Conservation (phyloP, 2,329 filamentous ascomycete genomes). For the Penicillium sp. region DNA sequence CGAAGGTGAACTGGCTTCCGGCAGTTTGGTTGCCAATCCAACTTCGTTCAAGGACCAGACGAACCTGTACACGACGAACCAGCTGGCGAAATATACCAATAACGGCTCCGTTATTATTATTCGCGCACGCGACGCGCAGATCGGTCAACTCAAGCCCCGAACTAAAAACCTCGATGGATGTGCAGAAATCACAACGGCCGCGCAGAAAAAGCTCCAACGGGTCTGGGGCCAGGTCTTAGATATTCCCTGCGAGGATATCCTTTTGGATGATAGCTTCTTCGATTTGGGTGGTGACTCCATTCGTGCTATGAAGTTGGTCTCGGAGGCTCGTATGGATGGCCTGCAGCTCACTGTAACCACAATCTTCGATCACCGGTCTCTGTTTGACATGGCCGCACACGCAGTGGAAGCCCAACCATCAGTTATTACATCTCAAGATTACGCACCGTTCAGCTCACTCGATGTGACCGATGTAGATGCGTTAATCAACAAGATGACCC, state of each 20-base stretch:
- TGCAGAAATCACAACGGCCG: constrained; percentile 1
- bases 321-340: constrained; percentile 52
- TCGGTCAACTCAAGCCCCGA: neutral
- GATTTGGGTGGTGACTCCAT: constrained; percentile 59
- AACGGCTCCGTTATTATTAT: constrained; percentile 1
- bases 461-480: neutral
- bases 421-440: neutral
- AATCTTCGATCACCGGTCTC: constrained; percentile 51
- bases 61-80: neutral
- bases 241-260: constrained; percentile 48
- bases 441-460: neutral
- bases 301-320: constrained; percentile 60
- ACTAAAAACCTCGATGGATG: neutral
- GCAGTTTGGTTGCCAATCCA: neutral
- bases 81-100: constrained; percentile 1
- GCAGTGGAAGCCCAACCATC: neutral
- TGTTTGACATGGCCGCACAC: constrained; percentile 6
- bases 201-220: constrained; percentile 39
- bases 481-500: neutral
- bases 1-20: neutral
- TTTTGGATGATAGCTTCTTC: constrained; percentile 57
- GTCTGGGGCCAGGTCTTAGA: constrained; percentile 53
- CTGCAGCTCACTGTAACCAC: constrained; percentile 55
- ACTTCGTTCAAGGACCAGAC: neutral
- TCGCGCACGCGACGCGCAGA: neutral